Conservation (phyloP, 2,329 filamentous ascomycete genomes). For the Beauveria brongniartii region DNA sequence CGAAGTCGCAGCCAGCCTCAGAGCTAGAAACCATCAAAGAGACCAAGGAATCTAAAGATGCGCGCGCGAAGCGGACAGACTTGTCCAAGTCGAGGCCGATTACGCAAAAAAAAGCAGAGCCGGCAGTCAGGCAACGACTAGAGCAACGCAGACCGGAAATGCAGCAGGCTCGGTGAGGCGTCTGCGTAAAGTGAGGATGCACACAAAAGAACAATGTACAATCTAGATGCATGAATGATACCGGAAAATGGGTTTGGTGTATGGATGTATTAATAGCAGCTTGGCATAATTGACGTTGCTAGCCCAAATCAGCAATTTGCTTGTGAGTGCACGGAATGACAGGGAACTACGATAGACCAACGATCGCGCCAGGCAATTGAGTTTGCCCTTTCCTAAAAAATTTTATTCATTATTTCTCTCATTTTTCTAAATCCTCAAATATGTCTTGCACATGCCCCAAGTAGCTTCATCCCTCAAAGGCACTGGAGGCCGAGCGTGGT, state of each 20-base stretch:
- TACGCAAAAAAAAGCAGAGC: slow-evolving; percentile 18
- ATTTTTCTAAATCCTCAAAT: neutral
- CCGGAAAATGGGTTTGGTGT: neutral
- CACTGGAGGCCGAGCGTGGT: neutral
- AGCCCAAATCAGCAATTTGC: no score
- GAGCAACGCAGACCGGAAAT: slow-evolving; percentile 8
- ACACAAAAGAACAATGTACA: neutral
- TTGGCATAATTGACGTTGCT: neutral
- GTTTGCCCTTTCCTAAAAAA: neutral
- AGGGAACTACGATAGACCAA: no score
- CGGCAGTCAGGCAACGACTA: slow-evolving; percentile 11
- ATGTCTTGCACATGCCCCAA: neutral
- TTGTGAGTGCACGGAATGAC: no score
- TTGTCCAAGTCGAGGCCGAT: slow-evolving; percentile 23
- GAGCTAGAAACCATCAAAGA: slow-evolving; percentile 13
- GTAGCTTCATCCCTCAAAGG: neutral
- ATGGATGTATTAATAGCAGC: neutral
- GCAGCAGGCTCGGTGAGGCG: slow-evolving; percentile 19
- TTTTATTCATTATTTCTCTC: no score
- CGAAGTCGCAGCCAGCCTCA: slow-evolving; percentile 18
- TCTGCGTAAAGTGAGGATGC: slow-evolving; percentile 1
- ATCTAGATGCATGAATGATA: slow-evolving; percentile 1
- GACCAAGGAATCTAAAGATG: slow-evolving; percentile 17
- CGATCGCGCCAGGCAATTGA: neutral
- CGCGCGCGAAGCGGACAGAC: slow-evolving; percentile 19